Evolutionary conservation across 2,329 filamentous ascomycete species (phyloP).

Genomic region (Colletotrichum siamense): DNA sequence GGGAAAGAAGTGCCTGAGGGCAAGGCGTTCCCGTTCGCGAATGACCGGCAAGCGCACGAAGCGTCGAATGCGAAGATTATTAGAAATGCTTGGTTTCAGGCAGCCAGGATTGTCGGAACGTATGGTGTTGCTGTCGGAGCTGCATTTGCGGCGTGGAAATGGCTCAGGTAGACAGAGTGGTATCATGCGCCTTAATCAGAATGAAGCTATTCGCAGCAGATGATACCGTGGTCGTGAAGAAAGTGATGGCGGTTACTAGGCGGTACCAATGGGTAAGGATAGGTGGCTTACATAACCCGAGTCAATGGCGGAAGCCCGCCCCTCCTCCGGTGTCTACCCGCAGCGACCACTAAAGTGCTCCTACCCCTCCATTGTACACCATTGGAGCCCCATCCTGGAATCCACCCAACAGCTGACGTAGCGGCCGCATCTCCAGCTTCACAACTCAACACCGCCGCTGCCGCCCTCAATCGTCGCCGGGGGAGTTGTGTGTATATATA

Average conservation of each 20-base stretch:
- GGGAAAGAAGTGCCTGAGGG: slow-evolving; percentile 36
- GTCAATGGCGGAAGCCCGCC: slow-evolving; percentile 4
- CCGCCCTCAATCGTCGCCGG: not conserved
- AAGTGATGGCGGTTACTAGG: not conserved
- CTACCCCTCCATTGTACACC: not conserved
- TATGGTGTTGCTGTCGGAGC: not conserved
- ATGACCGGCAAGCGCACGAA: slow-evolving; percentile 27
- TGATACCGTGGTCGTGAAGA: not conserved
- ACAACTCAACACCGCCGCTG: not conserved
- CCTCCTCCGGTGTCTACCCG: not conserved
- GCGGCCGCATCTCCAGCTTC: slow-evolving; percentile 9
- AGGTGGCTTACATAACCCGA: not conserved
- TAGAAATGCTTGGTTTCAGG: slow-evolving; percentile 41
- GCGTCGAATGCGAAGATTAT: not conserved
- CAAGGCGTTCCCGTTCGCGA: slow-evolving; percentile 36
- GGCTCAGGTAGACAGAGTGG: not conserved
- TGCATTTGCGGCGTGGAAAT: not conserved
- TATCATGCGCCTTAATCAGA: not conserved
- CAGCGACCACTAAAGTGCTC: not conserved
- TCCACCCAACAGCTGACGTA: slow-evolving; percentile 17
- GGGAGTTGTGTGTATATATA: not conserved
- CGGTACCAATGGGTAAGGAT: not conserved
- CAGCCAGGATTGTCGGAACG: slow-evolving; percentile 21
- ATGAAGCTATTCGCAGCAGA: not conserved
- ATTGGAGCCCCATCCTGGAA: not conserved